Evolutionary conservation across 306 rosid species (phyloP).

Genomic region (Quercus agrifolia): DNA sequence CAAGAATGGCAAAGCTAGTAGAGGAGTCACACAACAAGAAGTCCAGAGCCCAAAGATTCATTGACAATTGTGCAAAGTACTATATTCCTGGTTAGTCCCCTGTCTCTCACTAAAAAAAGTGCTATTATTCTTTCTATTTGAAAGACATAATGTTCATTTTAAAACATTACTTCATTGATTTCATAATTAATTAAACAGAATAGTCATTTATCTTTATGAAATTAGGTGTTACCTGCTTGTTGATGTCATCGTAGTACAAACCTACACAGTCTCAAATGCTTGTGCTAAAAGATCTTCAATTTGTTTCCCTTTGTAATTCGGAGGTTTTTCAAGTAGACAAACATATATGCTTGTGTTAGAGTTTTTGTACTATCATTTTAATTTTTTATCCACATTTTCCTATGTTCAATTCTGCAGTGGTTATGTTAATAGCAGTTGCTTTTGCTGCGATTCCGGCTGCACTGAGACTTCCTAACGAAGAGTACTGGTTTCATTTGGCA

Average conservation of each 20-base stretch:
- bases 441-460: conserved; percentile 58
- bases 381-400: conserved; percentile 7
- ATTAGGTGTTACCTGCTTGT: not conserved
- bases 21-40: conserved; percentile 94
- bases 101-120: not conserved
- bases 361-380: not conserved
- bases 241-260: not conserved
- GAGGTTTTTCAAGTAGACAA: not conserved
- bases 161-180: not conserved
- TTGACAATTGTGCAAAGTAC: conserved; percentile 78
- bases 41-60: conserved; percentile 66
- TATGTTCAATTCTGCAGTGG: conserved; percentile 47
- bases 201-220: not conserved
- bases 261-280: not conserved
- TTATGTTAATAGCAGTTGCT: conserved; percentile 48
- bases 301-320: not conserved
- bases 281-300: not conserved
- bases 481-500: conserved; percentile 76
- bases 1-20: conserved; percentile 90
- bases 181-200: not conserved
- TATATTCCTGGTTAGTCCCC: conserved; percentile 75
- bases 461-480: conserved; percentile 40
- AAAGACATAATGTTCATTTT: not conserved
- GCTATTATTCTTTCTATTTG: not conserved
- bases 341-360: not conserved